Evolutionary conservation across 1,284 basidiomycete genomes (phyloP).

Genomic region (Mycena citricolor): DNA sequence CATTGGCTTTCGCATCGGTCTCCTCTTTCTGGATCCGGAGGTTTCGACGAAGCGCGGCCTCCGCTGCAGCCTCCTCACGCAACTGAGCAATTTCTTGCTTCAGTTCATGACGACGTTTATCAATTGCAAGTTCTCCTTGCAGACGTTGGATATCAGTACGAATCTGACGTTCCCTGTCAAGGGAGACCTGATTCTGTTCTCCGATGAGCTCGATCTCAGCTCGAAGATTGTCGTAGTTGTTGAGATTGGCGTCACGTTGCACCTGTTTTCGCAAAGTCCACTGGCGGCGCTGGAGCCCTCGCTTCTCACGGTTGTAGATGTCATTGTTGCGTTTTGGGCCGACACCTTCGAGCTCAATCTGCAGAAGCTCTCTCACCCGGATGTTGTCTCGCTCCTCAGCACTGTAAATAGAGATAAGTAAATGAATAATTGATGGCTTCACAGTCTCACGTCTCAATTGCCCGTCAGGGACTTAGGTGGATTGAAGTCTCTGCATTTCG

Average conservation of each 20-base stretch:
- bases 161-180: not conserved
- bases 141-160: not conserved
- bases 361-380: not conserved
- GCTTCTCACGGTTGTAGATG: constrained; percentile 5
- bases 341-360: not conserved
- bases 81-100: not conserved
- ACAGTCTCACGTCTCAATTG: constrained; percentile 6
- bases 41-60: constrained; percentile 3
- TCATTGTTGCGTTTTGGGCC: constrained; percentile 6
- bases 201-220: not conserved
- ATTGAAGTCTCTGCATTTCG: constrained; percentile 19
- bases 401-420: too few species aligned
- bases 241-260: constrained; percentile 4
- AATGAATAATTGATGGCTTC: too few species aligned
- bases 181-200: not conserved
- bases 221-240: not conserved
- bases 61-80: constrained; percentile 6
- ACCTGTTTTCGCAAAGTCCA: constrained; percentile 1
- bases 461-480: not conserved
- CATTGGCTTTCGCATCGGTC: constrained; percentile 1
- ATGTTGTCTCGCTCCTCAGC: constrained; percentile 2
- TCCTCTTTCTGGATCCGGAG: not conserved
- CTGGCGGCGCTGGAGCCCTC: not conserved
- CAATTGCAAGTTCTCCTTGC: constrained; percentile 3
- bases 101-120: constrained; percentile 8